Evolutionary conservation across 257 asterid genomes (phyloP), one percentile per base, ranked within the genome.

Genomic region (Petrea volubilis): DNA sequence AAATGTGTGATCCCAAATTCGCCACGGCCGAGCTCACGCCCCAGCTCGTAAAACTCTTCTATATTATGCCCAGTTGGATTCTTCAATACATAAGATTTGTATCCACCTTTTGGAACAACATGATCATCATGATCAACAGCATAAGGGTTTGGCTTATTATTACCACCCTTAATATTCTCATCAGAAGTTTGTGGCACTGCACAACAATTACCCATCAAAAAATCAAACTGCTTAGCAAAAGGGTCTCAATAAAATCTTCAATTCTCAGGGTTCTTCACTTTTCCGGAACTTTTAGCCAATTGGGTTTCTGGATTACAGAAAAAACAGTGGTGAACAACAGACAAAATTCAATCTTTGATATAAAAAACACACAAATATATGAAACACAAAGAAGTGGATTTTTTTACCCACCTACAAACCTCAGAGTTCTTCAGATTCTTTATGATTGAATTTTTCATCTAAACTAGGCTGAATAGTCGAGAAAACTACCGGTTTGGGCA

Each of bases 1-100:
- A 85, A 63, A 72, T 87, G 76, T 1, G 94, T 87, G 27, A 87
- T 79, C 41, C 94, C 94, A 4, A 87, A 87, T 64, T 87, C 91
- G 1, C 92, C 92, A 15, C 92, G 82, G 0, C 92, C 89, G 6
- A 86, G 78, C 76, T 83, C 87, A 11, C 81, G 82, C 29, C 90
- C 92, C 44, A 84, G 74, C 17, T 78, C 81, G 31, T 84, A 87
- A 50, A 66, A 68, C 17, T 71, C 79, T 58, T 79, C 82, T 47
- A 83, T 79, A 24, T 75, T 63, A 73, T 64, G 64, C 71, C 81
- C 88, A 1, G 81, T 74, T 60, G 82, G 78, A 51, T 77, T 76
- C 15, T 68, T 75, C 75, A 82, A 74, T 12, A 81, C 83, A 74
- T 59, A 74, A 8, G 81, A 81, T 55, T 77, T 84, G 64, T 51